phyloP scores from a whole-genome alignment of 257 asterid genomes.

The Solanum sitiens region DNA sequence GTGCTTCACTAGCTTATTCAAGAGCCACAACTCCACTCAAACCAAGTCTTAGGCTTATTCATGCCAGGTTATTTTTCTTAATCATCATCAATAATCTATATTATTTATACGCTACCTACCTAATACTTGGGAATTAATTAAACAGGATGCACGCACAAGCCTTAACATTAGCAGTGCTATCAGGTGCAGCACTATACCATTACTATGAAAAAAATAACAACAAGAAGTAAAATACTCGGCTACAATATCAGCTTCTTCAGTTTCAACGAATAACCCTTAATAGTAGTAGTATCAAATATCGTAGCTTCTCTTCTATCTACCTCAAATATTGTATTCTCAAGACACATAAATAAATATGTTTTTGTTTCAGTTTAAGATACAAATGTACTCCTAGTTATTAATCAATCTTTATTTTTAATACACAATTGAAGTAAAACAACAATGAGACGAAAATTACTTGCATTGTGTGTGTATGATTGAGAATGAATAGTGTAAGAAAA shows the following conservation, averaged over 20 bases:
- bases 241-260: not conserved
- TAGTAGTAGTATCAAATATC: not conserved
- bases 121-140: too few relatives aligned
- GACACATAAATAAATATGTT: not conserved
- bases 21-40: constrained; percentile 35
- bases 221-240: not conserved
- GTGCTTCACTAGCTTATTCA: constrained; percentile 49
- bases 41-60: constrained; percentile 71
- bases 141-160: constrained; percentile 85
- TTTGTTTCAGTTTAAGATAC: not conserved
- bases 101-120: too few relatives aligned
- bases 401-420: too few relatives aligned
- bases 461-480: not conserved
- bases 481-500: not conserved
- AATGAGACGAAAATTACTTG: not conserved
- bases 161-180: constrained; percentile 58
- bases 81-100: not conserved
- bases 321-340: not conserved
- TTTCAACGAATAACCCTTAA: not conserved
- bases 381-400: too few relatives aligned
- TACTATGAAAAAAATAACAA: constrained; percentile 41
- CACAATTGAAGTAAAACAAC: not conserved
- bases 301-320: too few relatives aligned
- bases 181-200: constrained; percentile 68
- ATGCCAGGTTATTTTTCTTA: constrained; percentile 44